phyloP scores from a whole-genome alignment of 208 protist genomes.

The Acanthamoeba triangularis region DNA sequence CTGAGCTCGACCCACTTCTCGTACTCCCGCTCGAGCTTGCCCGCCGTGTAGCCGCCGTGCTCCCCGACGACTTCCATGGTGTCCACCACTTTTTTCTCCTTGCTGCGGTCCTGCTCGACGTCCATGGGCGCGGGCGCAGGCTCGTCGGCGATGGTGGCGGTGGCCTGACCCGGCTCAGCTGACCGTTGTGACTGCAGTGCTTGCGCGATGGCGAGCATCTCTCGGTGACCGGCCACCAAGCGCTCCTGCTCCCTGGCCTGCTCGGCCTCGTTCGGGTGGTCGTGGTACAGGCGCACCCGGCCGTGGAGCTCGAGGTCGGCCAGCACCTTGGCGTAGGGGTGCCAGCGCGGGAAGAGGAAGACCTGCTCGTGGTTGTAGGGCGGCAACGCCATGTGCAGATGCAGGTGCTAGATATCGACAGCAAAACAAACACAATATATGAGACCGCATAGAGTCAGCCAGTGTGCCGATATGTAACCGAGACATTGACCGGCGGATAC shows the following conservation, averaged over 20 bases:
- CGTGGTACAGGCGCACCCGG: not conserved
- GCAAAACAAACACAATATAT: not conserved
- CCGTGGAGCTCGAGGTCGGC: slow-evolving; percentile 4
- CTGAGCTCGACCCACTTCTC: not conserved
- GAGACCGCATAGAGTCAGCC: too few relatives aligned
- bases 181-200: not conserved
- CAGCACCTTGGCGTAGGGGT: not conserved
- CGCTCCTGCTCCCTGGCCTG: not conserved
- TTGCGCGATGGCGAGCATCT: slow-evolving; percentile 7
- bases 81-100: not conserved
- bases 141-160: not conserved
- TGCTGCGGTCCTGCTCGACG: too few relatives aligned
- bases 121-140: not conserved
- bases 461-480: too few relatives aligned
- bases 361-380: slow-evolving; percentile 22
- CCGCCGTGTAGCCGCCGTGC: not conserved
- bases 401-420: not conserved
- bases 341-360: not conserved
- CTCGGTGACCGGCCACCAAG: not conserved
- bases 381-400: slow-evolving; percentile 6
- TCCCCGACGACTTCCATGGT: not conserved
- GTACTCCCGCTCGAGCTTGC: slow-evolving; percentile 21
- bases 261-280: not conserved
- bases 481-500: not conserved
- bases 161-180: not conserved